These are phyloP conservation scores for Aspergillus transmontanensis DNA, from an alignment of 2,329 filamentous ascomycete genomes.

Conservation along the genomic window DNA sequence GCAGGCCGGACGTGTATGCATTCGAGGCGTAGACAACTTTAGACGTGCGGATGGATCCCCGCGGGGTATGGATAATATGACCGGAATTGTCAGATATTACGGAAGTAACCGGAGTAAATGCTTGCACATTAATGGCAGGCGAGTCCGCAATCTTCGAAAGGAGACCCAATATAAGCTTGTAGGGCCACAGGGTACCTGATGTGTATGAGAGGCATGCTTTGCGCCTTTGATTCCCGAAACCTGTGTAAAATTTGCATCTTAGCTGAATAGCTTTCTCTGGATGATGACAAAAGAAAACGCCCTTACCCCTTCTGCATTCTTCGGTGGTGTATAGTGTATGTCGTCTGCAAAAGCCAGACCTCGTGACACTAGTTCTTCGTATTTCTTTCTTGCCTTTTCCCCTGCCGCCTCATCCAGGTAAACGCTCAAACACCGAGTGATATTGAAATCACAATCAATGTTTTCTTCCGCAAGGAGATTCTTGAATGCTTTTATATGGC, in stretches of 20 bases:
- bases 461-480: constrained; percentile 43
- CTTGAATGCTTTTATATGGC: constrained; percentile 47
- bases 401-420: constrained; percentile 40
- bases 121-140: constrained; percentile 55
- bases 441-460: constrained; percentile 49
- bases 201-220: constrained; percentile 41
- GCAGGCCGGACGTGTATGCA: constrained; percentile 75
- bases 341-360: constrained; percentile 35
- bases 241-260: constrained; percentile 11
- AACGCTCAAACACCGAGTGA: constrained; percentile 47
- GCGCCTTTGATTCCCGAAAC: constrained; percentile 46
- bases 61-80: constrained; percentile 56
- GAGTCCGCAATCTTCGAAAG: constrained; percentile 60
- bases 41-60: constrained; percentile 65
- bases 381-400: constrained; percentile 28
- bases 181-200: constrained; percentile 57
- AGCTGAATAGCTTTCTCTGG: background rate
- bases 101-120: constrained; percentile 50
- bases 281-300: background rate
- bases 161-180: constrained; percentile 76
- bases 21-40: constrained; percentile 81
- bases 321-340: constrained; percentile 29
- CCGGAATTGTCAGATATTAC: constrained; percentile 47
- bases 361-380: constrained; percentile 33
- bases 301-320: constrained; percentile 33